Percentiles rank a stretch among this genome's conserved stretches.
These are phyloP conservation scores for Chaetomium cochliodes DNA, from an alignment of 495 filamentous ascomycete species.

Conservation along the genomic window DNA sequence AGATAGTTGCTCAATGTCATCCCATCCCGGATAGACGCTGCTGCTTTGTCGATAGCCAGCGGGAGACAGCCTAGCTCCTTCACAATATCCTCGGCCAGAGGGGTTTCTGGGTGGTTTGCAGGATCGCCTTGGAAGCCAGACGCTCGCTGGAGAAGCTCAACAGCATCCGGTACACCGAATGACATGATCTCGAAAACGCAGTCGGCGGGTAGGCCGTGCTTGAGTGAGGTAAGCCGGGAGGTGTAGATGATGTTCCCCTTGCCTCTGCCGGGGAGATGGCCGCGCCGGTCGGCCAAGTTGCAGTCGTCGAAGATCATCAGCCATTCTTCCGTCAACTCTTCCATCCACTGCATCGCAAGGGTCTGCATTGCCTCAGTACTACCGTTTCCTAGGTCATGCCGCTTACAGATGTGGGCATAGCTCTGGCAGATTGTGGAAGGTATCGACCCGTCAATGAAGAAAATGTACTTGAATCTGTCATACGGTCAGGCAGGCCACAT, in stretches of 20 bases:
- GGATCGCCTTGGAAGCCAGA: neutral
- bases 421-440: conserved; percentile 18
- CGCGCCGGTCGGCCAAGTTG: conserved; percentile 1
- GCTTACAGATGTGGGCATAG: conserved; percentile 18
- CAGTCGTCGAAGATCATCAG: conserved; percentile 30
- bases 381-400: neutral
- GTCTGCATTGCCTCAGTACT: no score
- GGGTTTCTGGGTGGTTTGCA: neutral
- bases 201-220: neutral
- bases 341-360: conserved; percentile 19
- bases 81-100: conserved; percentile 8
- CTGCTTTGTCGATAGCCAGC: conserved; percentile 29
- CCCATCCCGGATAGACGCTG: conserved; percentile 16
- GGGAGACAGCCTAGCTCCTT: conserved; percentile 26
- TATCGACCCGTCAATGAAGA: conserved; percentile 26
- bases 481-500: neutral
- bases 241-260: conserved; percentile 31
- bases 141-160: conserved; percentile 24
- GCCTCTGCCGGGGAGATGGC: conserved; percentile 1
- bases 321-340: conserved; percentile 23
- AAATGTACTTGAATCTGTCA: conserved; percentile 23
- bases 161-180: conserved; percentile 20
- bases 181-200: conserved; percentile 12
- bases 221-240: neutral
- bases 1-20: conserved; percentile 12